These are phyloP conservation scores for Aphanomyces cochlioides DNA, from an alignment of 352 stramenopile genomes.

Conservation along the genomic window DNA sequence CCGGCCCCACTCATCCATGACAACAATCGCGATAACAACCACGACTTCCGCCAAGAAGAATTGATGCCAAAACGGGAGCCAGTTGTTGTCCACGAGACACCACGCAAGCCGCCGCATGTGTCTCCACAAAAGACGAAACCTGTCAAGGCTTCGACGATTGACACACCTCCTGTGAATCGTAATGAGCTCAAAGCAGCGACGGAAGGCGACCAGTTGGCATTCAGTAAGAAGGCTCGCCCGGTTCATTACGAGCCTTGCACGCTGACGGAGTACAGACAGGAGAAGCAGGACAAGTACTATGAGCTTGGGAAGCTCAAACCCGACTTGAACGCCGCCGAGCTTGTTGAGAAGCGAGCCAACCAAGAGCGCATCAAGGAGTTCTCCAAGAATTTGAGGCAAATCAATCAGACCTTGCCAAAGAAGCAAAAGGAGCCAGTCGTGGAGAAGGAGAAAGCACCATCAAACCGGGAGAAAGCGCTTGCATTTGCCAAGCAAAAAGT, in stretches of 20 bases:
- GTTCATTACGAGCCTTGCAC: constrained; percentile 84
- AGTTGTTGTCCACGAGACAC: constrained; percentile 6
- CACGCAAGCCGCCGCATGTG: constrained; percentile 16
- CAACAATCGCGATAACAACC: constrained; percentile 17
- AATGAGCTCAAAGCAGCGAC: constrained; percentile 57
- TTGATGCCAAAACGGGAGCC: neutral
- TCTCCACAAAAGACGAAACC: constrained; percentile 12
- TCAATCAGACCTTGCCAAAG: constrained; percentile 57
- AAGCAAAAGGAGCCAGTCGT: constrained; percentile 39
- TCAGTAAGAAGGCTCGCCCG: constrained; percentile 63
- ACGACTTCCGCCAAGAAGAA: neutral
- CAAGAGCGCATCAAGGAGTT: constrained; percentile 78
- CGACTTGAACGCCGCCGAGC: constrained; percentile 73
- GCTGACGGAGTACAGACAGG: constrained; percentile 82
- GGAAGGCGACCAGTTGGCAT: constrained; percentile 67
- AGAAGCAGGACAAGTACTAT: constrained; percentile 79
- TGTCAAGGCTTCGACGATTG: constrained; percentile 16
- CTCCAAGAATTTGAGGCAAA: constrained; percentile 66
- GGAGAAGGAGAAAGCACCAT: constrained; percentile 44
- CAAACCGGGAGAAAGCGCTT: constrained; percentile 62
- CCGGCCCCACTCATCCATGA: constrained; percentile 2
- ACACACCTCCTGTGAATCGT: constrained; percentile 32
- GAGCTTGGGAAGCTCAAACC: constrained; percentile 86
- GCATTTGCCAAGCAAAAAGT: constrained; percentile 74
- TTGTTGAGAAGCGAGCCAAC: constrained; percentile 78